A percentile compares a stretch with the other conserved stretches of the same genome.
phyloP scores from a whole-genome alignment of 108 stramenopile genomes.

The Pseudonitzschia multiseries region DNA sequence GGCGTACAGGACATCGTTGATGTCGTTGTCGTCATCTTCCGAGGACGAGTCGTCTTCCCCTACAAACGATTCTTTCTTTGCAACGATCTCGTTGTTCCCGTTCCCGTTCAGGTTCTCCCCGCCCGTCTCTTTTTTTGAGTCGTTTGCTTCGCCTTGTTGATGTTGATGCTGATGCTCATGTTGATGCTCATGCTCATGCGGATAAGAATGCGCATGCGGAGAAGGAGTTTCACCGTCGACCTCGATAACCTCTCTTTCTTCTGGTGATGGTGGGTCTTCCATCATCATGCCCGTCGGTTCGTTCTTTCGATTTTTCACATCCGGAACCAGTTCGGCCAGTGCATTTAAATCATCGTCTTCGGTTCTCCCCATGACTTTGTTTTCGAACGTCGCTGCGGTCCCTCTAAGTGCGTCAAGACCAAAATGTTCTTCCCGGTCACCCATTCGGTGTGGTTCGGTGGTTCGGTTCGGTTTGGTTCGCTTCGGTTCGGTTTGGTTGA shows the following conservation, averaged over 20 bases:
- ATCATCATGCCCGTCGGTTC: slow-evolving; percentile 22
- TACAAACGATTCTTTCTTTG: slow-evolving; percentile 9
- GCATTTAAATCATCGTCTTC: slow-evolving; percentile 57
- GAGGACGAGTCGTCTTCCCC: slow-evolving; percentile 25
- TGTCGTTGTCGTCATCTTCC: slow-evolving; percentile 24
- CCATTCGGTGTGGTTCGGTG: background rate
- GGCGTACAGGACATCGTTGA: slow-evolving; percentile 31
- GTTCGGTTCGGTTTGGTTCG: no score
- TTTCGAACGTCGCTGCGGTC: slow-evolving; percentile 9
- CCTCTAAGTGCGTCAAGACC: slow-evolving; percentile 37
- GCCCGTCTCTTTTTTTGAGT: no score
- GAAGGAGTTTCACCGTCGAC: background rate
- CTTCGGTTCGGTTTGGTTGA: no score
- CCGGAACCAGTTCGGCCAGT: slow-evolving; percentile 61
- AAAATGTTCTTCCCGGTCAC: slow-evolving; percentile 16
- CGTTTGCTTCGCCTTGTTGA: no score
- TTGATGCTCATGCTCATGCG: no score
- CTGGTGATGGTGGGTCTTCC: background rate
- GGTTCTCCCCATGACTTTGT: slow-evolving; percentile 18
- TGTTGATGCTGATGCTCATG: no score
- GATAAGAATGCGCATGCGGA: no score
- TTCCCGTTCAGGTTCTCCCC: no score
- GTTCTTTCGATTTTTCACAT: slow-evolving; percentile 39
- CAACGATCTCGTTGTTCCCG: no score
- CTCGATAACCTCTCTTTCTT: background rate